Percentiles rank a stretch among this genome's conserved stretches.
Evolutionary conservation across 208 protist species (phyloP).

Genomic region (Leishmania aethiopica): DNA sequence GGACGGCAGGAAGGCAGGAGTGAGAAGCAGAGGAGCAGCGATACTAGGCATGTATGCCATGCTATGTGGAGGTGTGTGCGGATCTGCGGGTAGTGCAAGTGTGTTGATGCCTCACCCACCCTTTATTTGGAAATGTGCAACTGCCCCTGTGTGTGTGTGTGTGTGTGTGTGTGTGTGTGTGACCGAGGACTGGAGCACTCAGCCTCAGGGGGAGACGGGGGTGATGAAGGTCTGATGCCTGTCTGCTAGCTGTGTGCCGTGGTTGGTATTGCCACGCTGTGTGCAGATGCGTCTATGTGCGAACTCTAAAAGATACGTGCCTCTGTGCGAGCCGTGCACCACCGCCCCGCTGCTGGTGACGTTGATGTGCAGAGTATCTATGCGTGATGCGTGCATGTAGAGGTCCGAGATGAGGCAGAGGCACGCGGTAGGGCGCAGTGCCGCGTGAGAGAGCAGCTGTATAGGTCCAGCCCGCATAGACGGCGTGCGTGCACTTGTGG

Average conservation of each 20-base stretch:
- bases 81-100: background rate
- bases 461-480: background rate
- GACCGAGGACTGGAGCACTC: background rate
- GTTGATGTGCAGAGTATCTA: background rate
- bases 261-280: background rate
- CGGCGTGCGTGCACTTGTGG: background rate
- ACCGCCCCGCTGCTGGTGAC: background rate
- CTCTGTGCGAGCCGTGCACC: background rate
- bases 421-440: background rate
- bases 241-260: background rate
- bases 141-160: background rate
- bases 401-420: background rate
- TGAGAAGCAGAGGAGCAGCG: background rate
- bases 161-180: slow-evolving; percentile 2
- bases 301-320: background rate
- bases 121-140: background rate
- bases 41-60: background rate
- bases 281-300: background rate
- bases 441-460: background rate
- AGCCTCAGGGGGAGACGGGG: background rate
- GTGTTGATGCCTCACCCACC: background rate
- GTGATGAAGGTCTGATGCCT: background rate
- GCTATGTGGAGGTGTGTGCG: background rate
- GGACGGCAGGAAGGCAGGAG: background rate
- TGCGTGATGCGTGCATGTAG: background rate